Conservation (phyloP, 2,329 filamentous ascomycete species). For the Allantophomopsis cytisporea region DNA sequence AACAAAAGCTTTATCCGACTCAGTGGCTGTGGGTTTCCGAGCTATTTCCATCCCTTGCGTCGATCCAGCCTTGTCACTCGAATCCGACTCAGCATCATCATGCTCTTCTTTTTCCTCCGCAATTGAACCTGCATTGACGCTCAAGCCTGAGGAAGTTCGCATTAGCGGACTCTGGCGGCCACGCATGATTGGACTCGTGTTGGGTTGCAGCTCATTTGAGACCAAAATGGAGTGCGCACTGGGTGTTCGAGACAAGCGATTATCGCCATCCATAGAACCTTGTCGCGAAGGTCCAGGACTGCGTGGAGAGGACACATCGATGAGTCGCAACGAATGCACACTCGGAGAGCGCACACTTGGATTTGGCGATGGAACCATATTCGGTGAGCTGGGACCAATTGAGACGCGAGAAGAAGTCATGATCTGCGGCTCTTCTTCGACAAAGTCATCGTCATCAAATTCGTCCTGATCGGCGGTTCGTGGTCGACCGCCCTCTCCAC, state of each 20-base stretch:
- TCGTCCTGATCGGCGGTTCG: slow-evolving; percentile 5
- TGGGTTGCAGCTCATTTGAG: slow-evolving; percentile 2
- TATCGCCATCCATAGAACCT: slow-evolving; percentile 8
- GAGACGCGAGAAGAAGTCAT: slow-evolving; percentile 20
- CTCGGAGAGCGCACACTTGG: slow-evolving; percentile 16
- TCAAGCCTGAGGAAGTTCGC: slow-evolving; percentile 10
- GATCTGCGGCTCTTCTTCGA: slow-evolving; percentile 18
- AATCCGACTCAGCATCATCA: no score
- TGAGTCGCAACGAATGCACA: slow-evolving; percentile 17
- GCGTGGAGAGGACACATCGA: slow-evolving; percentile 15
- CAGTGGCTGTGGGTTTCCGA: slow-evolving; percentile 2
- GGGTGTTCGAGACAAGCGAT: slow-evolving; percentile 9
- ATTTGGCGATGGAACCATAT: slow-evolving; percentile 1
- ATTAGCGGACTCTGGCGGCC: slow-evolving; percentile 10
- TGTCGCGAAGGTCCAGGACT: slow-evolving; percentile 10
- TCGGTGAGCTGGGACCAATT: slow-evolving; percentile 12
- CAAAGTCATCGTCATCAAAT: slow-evolving; percentile 11
- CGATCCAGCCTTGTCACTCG: slow-evolving; percentile 2
- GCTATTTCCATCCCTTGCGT: slow-evolving; percentile 10
- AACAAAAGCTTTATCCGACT: slow-evolving; percentile 6
- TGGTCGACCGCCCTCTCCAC: slow-evolving; percentile 7
- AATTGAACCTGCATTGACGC: no score
- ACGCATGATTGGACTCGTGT: slow-evolving; percentile 12
- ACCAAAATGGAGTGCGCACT: slow-evolving; percentile 10
- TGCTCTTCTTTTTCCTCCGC: no score